These are phyloP conservation scores for Torulaspora microellipsoides DNA, from an alignment of 805 yeast species.

Conservation along the genomic window DNA sequence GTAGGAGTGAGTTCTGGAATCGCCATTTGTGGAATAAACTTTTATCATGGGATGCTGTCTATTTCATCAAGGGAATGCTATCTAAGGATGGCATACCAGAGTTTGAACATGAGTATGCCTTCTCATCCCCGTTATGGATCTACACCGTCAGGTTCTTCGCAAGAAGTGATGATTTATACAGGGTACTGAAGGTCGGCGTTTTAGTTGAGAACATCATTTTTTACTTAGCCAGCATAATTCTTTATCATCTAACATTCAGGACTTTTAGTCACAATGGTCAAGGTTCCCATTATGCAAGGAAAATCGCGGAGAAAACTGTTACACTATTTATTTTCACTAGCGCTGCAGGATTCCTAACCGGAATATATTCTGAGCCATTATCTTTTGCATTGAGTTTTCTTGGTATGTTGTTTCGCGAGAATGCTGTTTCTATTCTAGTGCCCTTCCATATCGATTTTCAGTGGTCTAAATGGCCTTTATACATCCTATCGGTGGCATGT, in stretches of 20 bases:
- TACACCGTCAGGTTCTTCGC: slow-evolving; percentile 36
- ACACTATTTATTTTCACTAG: slow-evolving; percentile 59
- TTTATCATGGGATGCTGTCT: slow-evolving; percentile 83
- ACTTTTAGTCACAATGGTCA: slow-evolving; percentile 25
- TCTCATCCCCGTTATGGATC: slow-evolving; percentile 78
- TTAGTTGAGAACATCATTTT: slow-evolving; percentile 51
- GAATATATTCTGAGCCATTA: slow-evolving; percentile 72
- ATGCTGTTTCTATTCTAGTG: slow-evolving; percentile 19
- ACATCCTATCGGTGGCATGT: slow-evolving; percentile 29
- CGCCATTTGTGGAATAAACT: slow-evolving; percentile 45
- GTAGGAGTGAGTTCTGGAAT: slow-evolving; percentile 17
- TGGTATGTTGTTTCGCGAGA: slow-evolving; percentile 52
- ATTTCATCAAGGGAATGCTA: slow-evolving; percentile 54
- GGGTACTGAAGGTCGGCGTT: slow-evolving; percentile 45
- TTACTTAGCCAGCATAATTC: slow-evolving; percentile 42
- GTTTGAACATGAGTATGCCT: slow-evolving; percentile 92
- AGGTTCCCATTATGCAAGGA: slow-evolving; percentile 13
- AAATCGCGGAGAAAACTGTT: slow-evolving; percentile 37
- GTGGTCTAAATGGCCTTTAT: slow-evolving; percentile 17
- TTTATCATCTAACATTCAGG: slow-evolving; percentile 46
- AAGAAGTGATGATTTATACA: slow-evolving; percentile 37
- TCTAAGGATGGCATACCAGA: slow-evolving; percentile 38
- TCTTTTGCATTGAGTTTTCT: slow-evolving; percentile 56
- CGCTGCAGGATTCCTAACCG: slow-evolving; percentile 72
- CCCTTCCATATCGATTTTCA: slow-evolving; percentile 13